phyloP scores from a whole-genome alignment of 2,329 filamentous ascomycete species.

The Fusarium cyanostomum region DNA sequence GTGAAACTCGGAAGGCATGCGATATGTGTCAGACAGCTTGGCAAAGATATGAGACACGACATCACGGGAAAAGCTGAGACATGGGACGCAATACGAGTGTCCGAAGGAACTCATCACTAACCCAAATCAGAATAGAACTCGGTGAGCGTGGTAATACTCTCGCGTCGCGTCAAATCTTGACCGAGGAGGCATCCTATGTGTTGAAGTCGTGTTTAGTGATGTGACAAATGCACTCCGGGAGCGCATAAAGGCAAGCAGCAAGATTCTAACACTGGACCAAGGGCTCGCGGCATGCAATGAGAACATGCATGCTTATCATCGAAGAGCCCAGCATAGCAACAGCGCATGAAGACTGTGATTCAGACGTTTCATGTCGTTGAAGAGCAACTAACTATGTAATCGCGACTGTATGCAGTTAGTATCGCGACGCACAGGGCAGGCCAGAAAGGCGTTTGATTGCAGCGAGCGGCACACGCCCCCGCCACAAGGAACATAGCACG shows the following conservation, averaged over 20 bases:
- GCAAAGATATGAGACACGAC: constrained; percentile 31
- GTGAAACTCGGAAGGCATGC: constrained; percentile 31
- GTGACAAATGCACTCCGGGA: constrained; percentile 10
- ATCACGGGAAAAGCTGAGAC: constrained; percentile 34
- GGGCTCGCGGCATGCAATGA: not conserved
- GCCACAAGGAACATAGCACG: constrained; percentile 37
- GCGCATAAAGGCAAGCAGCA: constrained; percentile 8
- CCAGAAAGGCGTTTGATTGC: constrained; percentile 25
- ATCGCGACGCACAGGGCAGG: constrained; percentile 28
- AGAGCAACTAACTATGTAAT: constrained; percentile 35
- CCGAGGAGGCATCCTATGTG: constrained; percentile 7
- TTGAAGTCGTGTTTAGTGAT: not conserved
- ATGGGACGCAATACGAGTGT: constrained; percentile 24
- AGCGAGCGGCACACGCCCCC: constrained; percentile 22
- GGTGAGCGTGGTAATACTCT: constrained; percentile 9
- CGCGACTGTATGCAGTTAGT: constrained; percentile 34
- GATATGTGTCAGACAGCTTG: constrained; percentile 28
- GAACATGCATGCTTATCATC: not conserved
- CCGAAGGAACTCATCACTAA: constrained; percentile 11
- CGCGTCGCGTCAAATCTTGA: constrained; percentile 5
- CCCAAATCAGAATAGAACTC: constrained; percentile 12
- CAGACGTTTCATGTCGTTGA: constrained; percentile 33
- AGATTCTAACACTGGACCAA: not conserved
- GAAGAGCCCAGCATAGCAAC: constrained; percentile 10
- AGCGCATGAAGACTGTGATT: constrained; percentile 3